Evolutionary conservation across 306 rosid species (phyloP).

Genomic region (Vigna reflexopilosa): DNA sequence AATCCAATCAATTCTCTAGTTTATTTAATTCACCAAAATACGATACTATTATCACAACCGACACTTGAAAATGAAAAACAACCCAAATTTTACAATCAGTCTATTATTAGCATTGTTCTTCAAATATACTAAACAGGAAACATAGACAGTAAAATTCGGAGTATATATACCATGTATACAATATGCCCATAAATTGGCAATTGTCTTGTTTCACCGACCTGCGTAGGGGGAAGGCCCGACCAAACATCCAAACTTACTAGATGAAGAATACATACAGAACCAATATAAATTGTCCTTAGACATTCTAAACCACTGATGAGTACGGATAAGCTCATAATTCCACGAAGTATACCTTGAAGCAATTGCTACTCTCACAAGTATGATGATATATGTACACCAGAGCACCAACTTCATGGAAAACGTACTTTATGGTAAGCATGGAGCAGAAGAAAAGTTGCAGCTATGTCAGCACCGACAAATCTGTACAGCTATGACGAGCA

Average conservation of each 20-base stretch:
- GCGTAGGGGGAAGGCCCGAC: constrained; percentile 13
- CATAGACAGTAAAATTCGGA: constrained; percentile 15
- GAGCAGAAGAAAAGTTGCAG: constrained; percentile 38
- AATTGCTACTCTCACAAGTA: constrained; percentile 32
- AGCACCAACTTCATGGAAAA: constrained; percentile 37
- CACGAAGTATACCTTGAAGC: constrained; percentile 29
- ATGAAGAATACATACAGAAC: constrained; percentile 21
- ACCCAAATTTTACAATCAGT: constrained; percentile 6
- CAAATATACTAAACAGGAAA: constrained; percentile 17
- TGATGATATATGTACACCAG: constrained; percentile 46
- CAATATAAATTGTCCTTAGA: constrained; percentile 26
- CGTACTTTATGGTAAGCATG: constrained; percentile 20
- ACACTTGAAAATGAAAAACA: constrained; percentile 18
- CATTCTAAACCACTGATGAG: constrained; percentile 36
- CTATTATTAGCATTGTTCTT: not conserved
- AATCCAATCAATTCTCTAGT: not conserved
- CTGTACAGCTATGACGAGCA: constrained; percentile 51
- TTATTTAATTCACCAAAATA: not conserved
- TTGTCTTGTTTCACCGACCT: constrained; percentile 12
- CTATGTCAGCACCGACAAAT: constrained; percentile 34
- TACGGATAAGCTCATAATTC: constrained; percentile 30
- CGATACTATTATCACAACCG: constrained; percentile 3
- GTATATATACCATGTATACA: constrained; percentile 19
- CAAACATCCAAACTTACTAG: constrained; percentile 23
- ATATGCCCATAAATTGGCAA: constrained; percentile 32